Evolutionary conservation across 169 alveolate genomes (phyloP).

Genomic region (Plasmodium falciparum): DNA sequence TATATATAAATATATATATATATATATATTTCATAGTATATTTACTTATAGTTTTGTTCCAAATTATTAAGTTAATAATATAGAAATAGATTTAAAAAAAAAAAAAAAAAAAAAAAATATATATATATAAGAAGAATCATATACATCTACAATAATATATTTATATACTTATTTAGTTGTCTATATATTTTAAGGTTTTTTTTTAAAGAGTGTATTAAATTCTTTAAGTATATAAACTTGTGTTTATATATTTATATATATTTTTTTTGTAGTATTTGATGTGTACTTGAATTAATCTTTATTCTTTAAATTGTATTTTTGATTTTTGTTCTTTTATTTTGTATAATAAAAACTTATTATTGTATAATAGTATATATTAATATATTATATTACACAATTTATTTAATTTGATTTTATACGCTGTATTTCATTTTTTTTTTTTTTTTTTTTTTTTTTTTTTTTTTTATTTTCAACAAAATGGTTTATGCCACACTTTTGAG

Average conservation of each 20-base stretch:
- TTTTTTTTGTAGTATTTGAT: not conserved
- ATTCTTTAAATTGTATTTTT: conserved; percentile 18
- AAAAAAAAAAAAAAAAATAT: no score
- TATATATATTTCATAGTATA: no score
- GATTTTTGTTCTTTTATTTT: conserved; percentile 6
- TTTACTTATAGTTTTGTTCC: no score
- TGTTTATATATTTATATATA: not conserved
- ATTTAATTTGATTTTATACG: not conserved
- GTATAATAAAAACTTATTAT: not conserved
- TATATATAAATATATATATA: no score
- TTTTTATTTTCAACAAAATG: conserved; percentile 2
- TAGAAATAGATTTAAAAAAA: no score
- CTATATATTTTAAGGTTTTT: no score
- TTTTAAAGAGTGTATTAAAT: no score
- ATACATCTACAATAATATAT: no score
- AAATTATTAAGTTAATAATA: no score
- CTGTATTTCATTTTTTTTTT: not conserved
- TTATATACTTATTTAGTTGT: no score
- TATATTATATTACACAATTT: not conserved
- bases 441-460: not conserved
- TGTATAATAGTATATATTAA: not conserved
- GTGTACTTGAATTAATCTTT: not conserved
- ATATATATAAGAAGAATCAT: no score
- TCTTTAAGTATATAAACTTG: no score
- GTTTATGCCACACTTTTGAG: conserved; percentile 83